Evolutionary conservation across 1,284 basidiomycete genomes (phyloP).

Genomic region (Thecaphora thlaspeos): DNA sequence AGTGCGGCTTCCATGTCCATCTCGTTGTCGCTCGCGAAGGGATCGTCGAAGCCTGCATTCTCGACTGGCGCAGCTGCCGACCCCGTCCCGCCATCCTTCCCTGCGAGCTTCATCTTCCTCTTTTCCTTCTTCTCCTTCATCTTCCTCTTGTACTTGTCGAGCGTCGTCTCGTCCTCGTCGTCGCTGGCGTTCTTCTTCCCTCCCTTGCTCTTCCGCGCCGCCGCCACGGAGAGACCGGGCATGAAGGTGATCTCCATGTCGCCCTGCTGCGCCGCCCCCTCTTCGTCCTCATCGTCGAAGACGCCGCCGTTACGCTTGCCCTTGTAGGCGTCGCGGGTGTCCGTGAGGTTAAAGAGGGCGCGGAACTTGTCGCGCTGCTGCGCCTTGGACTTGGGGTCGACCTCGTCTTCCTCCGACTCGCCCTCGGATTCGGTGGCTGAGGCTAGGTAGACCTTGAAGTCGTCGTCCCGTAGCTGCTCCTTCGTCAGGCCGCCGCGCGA

Average conservation of each 20-base stretch:
- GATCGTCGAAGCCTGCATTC: slow-evolving; percentile 62
- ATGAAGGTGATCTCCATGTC: slow-evolving; percentile 57
- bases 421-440: slow-evolving; percentile 43
- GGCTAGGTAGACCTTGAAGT: slow-evolving; percentile 54
- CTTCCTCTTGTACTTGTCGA: slow-evolving; percentile 56
- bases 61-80: slow-evolving; percentile 5
- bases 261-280: slow-evolving; percentile 26
- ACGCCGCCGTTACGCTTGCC: slow-evolving; percentile 20
- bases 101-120: slow-evolving; percentile 18
- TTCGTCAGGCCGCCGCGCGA: slow-evolving; percentile 27
- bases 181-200: slow-evolving; percentile 10
- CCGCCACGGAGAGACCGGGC: slow-evolving; percentile 50
- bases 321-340: slow-evolving; percentile 9
- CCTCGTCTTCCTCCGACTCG: slow-evolving; percentile 27
- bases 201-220: slow-evolving; percentile 23
- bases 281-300: slow-evolving; percentile 44
- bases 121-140: slow-evolving; percentile 54
- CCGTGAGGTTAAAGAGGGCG: slow-evolving; percentile 44
- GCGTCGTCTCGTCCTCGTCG: slow-evolving; percentile 50
- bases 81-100: slow-evolving; percentile 3
- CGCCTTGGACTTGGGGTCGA: slow-evolving; percentile 11
- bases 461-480: slow-evolving; percentile 51
- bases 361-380: slow-evolving; percentile 32
- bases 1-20: slow-evolving; percentile 53
- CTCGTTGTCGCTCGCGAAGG: slow-evolving; percentile 55